Conservation (phyloP, 345 rosid genomes). For the Eucalyptus coolabah region DNA sequence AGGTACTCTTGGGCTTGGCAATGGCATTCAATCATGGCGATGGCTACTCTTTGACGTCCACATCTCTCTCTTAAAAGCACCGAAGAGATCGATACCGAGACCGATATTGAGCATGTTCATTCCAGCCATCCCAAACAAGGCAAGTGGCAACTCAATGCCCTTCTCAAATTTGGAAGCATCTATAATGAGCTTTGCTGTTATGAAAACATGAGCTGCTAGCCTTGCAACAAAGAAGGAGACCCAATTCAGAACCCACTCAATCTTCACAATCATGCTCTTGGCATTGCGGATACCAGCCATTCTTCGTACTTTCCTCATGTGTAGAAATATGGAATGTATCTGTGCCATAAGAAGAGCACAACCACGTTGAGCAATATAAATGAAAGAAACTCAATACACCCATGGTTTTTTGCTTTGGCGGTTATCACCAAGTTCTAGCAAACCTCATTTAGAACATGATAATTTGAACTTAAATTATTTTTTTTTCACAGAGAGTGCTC, state of each 20-base stretch:
- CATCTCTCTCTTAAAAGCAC: constrained; percentile 61
- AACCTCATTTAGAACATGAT: neutral
- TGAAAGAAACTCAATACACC: neutral
- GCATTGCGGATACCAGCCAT: constrained; percentile 81
- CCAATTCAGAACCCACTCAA: constrained; percentile 82
- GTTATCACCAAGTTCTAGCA: neutral
- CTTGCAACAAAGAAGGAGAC: constrained; percentile 47
- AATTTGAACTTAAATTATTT: neutral
- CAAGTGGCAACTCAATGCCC: constrained; percentile 80
- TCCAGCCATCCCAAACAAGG: constrained; percentile 76
- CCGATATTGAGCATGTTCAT: constrained; percentile 67
- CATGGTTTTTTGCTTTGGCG: neutral
- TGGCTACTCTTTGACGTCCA: constrained; percentile 2
- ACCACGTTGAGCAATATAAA: neutral
- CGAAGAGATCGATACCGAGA: constrained; percentile 70
- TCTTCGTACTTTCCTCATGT: constrained; percentile 71
- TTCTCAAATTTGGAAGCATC: constrained; percentile 61
- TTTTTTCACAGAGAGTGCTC: neutral
- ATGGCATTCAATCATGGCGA: constrained; percentile 1
- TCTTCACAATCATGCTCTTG: constrained; percentile 40
- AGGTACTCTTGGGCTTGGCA: neutral
- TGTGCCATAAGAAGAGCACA: constrained; percentile 4
- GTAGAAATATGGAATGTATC: constrained; percentile 87
- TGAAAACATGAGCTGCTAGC: constrained; percentile 41
- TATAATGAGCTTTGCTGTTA: constrained; percentile 55